phyloP scores from a whole-genome alignment of 2,329 filamentous ascomycete species.

The Coniosporium tulheliwenetii region DNA sequence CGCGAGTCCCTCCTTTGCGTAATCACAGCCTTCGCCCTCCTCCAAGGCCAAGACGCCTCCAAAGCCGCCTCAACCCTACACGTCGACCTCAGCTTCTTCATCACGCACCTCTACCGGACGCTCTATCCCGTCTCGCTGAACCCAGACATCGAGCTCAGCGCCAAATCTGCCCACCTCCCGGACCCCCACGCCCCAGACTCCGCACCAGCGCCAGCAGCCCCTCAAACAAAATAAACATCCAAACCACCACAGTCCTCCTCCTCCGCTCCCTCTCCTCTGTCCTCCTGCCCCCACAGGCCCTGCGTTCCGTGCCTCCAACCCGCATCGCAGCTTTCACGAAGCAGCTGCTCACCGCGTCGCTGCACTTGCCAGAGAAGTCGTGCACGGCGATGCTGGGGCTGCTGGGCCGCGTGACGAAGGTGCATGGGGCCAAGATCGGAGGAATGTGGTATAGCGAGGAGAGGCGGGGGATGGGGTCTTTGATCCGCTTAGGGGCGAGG shows the following conservation, averaged over 20 bases:
- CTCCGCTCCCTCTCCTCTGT: slow-evolving; percentile 72
- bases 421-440: slow-evolving; percentile 66
- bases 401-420: slow-evolving; percentile 61
- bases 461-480: slow-evolving; percentile 77
- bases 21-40: slow-evolving; percentile 88
- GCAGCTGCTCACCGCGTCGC: slow-evolving; percentile 63
- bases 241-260: slow-evolving; percentile 85
- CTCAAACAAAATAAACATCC: slow-evolving; percentile 71
- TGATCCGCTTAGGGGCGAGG: slow-evolving; percentile 53
- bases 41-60: slow-evolving; percentile 83
- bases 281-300: slow-evolving; percentile 59
- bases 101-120: slow-evolving; percentile 79
- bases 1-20: slow-evolving; percentile 87
- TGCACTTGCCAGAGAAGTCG: slow-evolving; percentile 87
- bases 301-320: slow-evolving; percentile 62
- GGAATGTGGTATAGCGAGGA: slow-evolving; percentile 94
- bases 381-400: slow-evolving; percentile 65
- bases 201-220: slow-evolving; percentile 17
- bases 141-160: slow-evolving; percentile 69
- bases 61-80: slow-evolving; percentile 69
- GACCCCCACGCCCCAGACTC: slow-evolving; percentile 40
- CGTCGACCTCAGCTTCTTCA: slow-evolving; percentile 90
- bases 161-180: slow-evolving; percentile 56
- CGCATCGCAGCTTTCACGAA: slow-evolving; percentile 88
- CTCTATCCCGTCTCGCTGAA: slow-evolving; percentile 66